A percentile compares a stretch with the other conserved stretches of the same genome.
These are phyloP conservation scores for Moesziomyces aphidis DNA, from an alignment of 1,284 basidiomycete genomes.

Conservation along the genomic window DNA sequence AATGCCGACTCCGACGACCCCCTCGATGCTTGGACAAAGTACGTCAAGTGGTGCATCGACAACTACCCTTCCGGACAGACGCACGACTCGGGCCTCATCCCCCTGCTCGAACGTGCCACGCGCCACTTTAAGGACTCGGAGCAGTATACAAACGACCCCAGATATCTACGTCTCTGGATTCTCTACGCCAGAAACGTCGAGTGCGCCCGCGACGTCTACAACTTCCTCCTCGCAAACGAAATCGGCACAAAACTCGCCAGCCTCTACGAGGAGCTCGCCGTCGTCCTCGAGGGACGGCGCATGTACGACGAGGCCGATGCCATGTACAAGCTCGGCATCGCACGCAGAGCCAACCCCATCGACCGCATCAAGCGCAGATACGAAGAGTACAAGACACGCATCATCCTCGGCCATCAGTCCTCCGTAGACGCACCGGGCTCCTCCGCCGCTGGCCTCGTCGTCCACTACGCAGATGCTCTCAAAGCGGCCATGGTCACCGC, in stretches of 20 bases:
- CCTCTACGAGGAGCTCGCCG: slow-evolving; percentile 88
- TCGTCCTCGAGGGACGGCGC: slow-evolving; percentile 77
- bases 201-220: slow-evolving; percentile 61
- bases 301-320: slow-evolving; percentile 78
- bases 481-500: slow-evolving; percentile 56
- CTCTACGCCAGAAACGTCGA: slow-evolving; percentile 72
- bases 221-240: slow-evolving; percentile 80
- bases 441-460: slow-evolving; percentile 4
- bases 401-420: slow-evolving; percentile 44
- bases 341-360: slow-evolving; percentile 81
- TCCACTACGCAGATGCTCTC: slow-evolving; percentile 54
- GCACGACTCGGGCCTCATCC: slow-evolving; percentile 74
- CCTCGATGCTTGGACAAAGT: slow-evolving; percentile 68
- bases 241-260: slow-evolving; percentile 82
- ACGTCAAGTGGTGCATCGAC: slow-evolving; percentile 77
- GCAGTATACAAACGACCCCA: slow-evolving; percentile 83
- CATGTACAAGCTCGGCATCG: slow-evolving; percentile 85
- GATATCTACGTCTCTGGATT: slow-evolving; percentile 90
- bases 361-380: slow-evolving; percentile 87
- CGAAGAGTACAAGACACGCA: slow-evolving; percentile 80
- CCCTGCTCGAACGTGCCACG: slow-evolving; percentile 80
- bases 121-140: slow-evolving; percentile 82
- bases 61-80: slow-evolving; percentile 75
- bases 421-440: slow-evolving; percentile 16
- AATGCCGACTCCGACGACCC: slow-evolving; percentile 58